These are phyloP conservation scores for Alternaria brassicicola DNA, from an alignment of 2,329 filamentous ascomycete species.

Conservation along the genomic window DNA sequence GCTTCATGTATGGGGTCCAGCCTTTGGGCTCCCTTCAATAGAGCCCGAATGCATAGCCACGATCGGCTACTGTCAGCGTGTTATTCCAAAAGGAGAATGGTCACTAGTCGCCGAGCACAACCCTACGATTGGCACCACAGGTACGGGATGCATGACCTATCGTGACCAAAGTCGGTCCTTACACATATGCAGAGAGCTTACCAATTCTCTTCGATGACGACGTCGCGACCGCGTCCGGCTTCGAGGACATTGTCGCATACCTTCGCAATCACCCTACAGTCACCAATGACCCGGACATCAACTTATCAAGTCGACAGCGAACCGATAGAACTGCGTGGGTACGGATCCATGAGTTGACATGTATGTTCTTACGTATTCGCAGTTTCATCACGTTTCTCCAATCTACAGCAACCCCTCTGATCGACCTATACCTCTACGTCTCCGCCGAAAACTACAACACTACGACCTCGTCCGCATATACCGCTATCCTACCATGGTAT, in stretches of 20 bases:
- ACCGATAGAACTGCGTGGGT: conserved; percentile 53
- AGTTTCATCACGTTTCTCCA: conserved; percentile 70
- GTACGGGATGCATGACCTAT: conserved; percentile 23
- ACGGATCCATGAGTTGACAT: no score
- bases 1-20: conserved; percentile 89
- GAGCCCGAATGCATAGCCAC: conserved; percentile 88
- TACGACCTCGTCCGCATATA: conserved; percentile 80
- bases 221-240: conserved; percentile 63
- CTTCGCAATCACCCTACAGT: conserved; percentile 49
- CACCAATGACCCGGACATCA: conserved; percentile 37
- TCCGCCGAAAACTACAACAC: conserved; percentile 85
- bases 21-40: conserved; percentile 86
- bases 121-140: conserved; percentile 70
- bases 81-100: conserved; percentile 60
- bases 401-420: conserved; percentile 74
- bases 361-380: background rate
- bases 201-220: conserved; percentile 63
- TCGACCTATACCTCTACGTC: conserved; percentile 88
- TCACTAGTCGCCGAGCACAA: conserved; percentile 58
- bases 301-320: conserved; percentile 38
- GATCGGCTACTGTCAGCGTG: conserved; percentile 74
- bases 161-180: conserved; percentile 4
- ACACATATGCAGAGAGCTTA: conserved; percentile 56
- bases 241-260: conserved; percentile 65
- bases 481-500: conserved; percentile 79